These are phyloP conservation scores for Cylindrotheca closterium DNA, from an alignment of 108 stramenopile species.

Conservation along the genomic window DNA sequence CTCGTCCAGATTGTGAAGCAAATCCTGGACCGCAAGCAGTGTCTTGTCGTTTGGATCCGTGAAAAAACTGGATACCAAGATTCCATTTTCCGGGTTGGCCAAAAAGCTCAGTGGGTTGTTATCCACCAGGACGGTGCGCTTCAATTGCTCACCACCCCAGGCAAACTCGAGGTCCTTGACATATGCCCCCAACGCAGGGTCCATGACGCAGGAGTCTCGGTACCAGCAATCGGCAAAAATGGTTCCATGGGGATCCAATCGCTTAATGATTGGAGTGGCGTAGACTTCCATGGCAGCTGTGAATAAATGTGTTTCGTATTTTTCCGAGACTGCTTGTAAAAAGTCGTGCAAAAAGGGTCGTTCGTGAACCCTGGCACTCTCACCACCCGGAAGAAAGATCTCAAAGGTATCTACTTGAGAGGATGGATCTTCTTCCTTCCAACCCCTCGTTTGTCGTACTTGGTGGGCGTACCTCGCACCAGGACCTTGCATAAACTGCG, in stretches of 20 bases:
- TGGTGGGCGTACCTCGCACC: slow-evolving; percentile 46
- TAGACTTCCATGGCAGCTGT: slow-evolving; percentile 98
- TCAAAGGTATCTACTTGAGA: slow-evolving; percentile 59
- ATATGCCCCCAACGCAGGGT: slow-evolving; percentile 73
- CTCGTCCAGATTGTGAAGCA: slow-evolving; percentile 86
- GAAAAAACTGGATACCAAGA: slow-evolving; percentile 97
- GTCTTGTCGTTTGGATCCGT: slow-evolving; percentile 94
- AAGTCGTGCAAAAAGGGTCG: slow-evolving; percentile 93
- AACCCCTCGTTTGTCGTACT: slow-evolving; percentile 12
- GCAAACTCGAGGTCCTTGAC: slow-evolving; percentile 64
- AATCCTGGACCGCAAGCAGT: slow-evolving; percentile 85
- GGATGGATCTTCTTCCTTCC: neutral
- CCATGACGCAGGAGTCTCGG: slow-evolving; percentile 87
- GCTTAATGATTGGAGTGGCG: slow-evolving; percentile 90
- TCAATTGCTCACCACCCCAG: slow-evolving; percentile 18
- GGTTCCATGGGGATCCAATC: slow-evolving; percentile 86
- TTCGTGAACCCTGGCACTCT: slow-evolving; percentile 91
- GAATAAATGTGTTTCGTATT: slow-evolving; percentile 94
- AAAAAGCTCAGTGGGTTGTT: slow-evolving; percentile 94
- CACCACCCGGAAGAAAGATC: slow-evolving; percentile 70
- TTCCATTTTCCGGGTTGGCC: slow-evolving; percentile 95
- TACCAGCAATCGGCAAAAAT: slow-evolving; percentile 84
- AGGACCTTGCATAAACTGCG: slow-evolving; percentile 77
- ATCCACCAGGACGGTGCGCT: slow-evolving; percentile 94
- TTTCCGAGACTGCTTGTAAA: slow-evolving; percentile 63